Base-by-base conservation (phyloP, 2,329 filamentous ascomycete genomes). In the Arachnomyces sp. region DNA sequence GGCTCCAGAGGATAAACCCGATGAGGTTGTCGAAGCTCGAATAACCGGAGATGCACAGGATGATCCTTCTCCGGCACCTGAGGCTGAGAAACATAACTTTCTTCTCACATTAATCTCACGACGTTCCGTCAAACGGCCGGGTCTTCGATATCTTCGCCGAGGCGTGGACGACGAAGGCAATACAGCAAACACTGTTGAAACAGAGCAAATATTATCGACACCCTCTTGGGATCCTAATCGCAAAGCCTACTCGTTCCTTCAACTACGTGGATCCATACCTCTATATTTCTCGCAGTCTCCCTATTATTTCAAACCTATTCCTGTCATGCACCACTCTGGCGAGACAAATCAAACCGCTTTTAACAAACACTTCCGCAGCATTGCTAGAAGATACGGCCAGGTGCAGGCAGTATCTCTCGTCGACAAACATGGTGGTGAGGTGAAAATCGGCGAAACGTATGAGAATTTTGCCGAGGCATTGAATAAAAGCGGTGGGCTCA, bases 261-360 rank as follows among this genome's bases (percentile, higher is more conserved):
- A 98, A 58, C 72, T 88, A 16, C 78, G 92, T 48, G 90, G 89
- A 5, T 95, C 89, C 15, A 94, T 96, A 47, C 92, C 92, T 0
- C 65, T 96, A 0, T 96, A 92, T 68, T 98, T 95, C 58, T 93
- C 89, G 0, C 92, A 98, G 55, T 87, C 85, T 0, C 89, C 90
- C 0, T 96, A 95, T 61, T 88, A 87, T 7, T 78, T 96, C 50
- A 95, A 95, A 56, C 92, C 92, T 0, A 74, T 84, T 8, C 88
- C 90, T 0, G 75, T 85, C 11, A 68, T 93, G 28, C 85, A 88
- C 57, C 88, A 94, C 50, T 93, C 87, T 0, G 69, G 76, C 3
- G 79, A 86, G 34, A 80, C 80, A 9, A 98, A 96, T 51, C 82
- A 82, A 40, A 66, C 72, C 34, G 90, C 90, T 0, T 84, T 92